Evolutionary conservation across 495 filamentous ascomycete species (phyloP).

Genomic region (Neurospora sp.): DNA sequence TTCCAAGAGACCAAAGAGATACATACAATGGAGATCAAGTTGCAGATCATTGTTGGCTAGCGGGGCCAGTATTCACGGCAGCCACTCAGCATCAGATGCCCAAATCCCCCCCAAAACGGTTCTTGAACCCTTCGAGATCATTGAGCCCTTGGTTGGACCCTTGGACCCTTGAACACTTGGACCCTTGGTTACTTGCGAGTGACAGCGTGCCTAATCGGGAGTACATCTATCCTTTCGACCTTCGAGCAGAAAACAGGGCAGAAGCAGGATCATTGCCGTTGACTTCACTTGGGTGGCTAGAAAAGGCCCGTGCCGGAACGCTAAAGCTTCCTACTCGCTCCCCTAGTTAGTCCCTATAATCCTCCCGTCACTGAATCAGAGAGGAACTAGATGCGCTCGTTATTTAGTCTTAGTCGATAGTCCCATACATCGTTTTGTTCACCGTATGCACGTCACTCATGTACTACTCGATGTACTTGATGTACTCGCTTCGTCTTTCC

Average conservation of each 20-base stretch:
- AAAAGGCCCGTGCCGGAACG: background rate
- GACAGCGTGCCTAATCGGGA: background rate
- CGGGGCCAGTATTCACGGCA: background rate
- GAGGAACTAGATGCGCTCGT: background rate
- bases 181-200: background rate
- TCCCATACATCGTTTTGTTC: background rate
- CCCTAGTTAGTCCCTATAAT: too few relatives aligned
- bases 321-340: background rate
- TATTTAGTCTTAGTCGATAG: background rate
- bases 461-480: background rate
- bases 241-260: background rate
- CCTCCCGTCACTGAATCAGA: background rate
- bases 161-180: background rate
- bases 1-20: background rate
- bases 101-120: background rate
- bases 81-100: background rate
- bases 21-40: background rate
- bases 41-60: background rate
- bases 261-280: background rate
- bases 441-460: background rate
- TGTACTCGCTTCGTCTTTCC: background rate
- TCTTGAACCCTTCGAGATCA: background rate
- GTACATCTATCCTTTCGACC: background rate
- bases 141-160: background rate
- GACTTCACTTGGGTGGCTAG: too few relatives aligned